phyloP scores from a whole-genome alignment of 225 moss, liverwort and hornwort genomes.

The Lunularia cruciata region DNA sequence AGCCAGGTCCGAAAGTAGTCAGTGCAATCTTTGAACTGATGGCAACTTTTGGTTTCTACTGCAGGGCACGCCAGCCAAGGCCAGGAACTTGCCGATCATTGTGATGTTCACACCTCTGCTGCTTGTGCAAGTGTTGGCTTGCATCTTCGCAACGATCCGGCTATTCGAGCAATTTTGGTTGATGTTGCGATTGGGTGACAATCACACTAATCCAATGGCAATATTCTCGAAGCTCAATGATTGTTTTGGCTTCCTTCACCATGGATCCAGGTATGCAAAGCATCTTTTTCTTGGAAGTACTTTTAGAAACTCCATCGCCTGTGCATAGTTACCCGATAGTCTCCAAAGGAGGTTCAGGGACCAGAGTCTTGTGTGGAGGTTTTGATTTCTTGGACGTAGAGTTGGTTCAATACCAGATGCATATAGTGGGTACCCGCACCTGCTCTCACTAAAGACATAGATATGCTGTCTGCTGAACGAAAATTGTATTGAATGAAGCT shows the following conservation, averaged over 20 bases:
- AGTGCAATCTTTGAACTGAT: neutral
- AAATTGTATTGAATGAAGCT: too few species aligned
- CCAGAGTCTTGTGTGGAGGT: too few species aligned
- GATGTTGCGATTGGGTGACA: slow-evolving; percentile 78
- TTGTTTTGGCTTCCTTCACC: slow-evolving; percentile 94
- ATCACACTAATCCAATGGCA: slow-evolving; percentile 60
- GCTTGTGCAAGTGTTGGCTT: slow-evolving; percentile 79
- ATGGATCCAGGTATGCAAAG: slow-evolving; percentile 74
- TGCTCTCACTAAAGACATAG: too few species aligned
- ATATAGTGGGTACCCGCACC: too few species aligned
- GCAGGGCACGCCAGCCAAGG: slow-evolving; percentile 88
- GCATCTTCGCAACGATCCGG: slow-evolving; percentile 68
- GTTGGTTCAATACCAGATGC: too few species aligned
- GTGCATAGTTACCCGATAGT: too few species aligned
- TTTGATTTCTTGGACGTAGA: too few species aligned
- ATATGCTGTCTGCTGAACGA: too few species aligned
- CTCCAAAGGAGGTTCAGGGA: too few species aligned
- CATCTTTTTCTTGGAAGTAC: too few species aligned
- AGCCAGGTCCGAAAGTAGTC: too few species aligned
- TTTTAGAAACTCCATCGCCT: too few species aligned
- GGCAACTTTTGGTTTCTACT: slow-evolving; percentile 7
- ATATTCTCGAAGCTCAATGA: slow-evolving; percentile 73
- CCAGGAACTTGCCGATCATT: slow-evolving; percentile 68
- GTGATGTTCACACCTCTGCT: slow-evolving; percentile 81
- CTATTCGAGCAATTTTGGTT: slow-evolving; percentile 76